These are phyloP conservation scores for Penicillium fuscoglaucum DNA, from an alignment of 2,329 filamentous ascomycete species.

Conservation along the genomic window DNA sequence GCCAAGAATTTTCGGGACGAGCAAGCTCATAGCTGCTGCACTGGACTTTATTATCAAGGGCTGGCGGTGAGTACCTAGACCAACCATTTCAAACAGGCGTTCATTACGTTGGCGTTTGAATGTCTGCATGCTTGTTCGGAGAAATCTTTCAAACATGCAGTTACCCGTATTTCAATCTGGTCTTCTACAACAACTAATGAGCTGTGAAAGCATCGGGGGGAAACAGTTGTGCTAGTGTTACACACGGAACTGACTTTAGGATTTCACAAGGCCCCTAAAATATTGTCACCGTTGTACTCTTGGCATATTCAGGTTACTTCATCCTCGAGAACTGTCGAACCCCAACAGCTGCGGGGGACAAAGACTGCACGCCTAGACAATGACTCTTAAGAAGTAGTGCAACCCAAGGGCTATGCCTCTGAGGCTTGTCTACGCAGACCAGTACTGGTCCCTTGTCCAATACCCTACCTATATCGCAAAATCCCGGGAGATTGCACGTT, in stretches of 20 bases:
- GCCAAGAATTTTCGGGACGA: background rate
- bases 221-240: background rate
- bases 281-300: background rate
- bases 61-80: background rate
- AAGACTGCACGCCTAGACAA: background rate
- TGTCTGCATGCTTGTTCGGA: background rate
- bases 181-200: background rate
- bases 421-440: background rate
- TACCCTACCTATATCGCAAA: background rate
- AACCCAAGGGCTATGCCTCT: background rate
- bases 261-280: background rate
- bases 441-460: background rate
- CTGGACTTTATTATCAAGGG: background rate
- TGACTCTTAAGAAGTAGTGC: background rate
- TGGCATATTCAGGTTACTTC: background rate
- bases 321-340: background rate
- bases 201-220: background rate
- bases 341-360: background rate
- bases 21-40: background rate
- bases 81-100: background rate
- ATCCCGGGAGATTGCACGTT: conserved; percentile 1
- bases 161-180: conserved; percentile 1
- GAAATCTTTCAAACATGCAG: conserved; percentile 1
- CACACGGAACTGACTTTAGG: background rate
- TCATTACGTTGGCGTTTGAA: background rate